These are phyloP conservation scores for Sodiomyces alkalinus DNA, from an alignment of 2,329 filamentous ascomycete genomes.

Conservation along the genomic window DNA sequence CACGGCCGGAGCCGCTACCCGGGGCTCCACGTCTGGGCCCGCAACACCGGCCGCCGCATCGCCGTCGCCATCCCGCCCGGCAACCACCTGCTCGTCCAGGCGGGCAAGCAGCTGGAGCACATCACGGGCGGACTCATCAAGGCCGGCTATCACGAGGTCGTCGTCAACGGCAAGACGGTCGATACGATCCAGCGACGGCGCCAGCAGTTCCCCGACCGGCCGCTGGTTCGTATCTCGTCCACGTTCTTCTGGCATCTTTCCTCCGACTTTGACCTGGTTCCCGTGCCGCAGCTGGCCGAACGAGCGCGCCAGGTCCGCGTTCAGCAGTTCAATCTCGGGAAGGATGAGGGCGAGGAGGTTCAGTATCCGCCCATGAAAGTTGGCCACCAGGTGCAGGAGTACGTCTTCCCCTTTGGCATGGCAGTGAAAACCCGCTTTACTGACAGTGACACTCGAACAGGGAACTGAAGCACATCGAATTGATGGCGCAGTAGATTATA, in stretches of 20 bases:
- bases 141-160: conserved; percentile 47
- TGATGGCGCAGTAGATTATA: conserved; percentile 28
- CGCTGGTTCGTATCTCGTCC: conserved; percentile 40
- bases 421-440: not conserved
- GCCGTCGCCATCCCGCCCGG: conserved; percentile 42
- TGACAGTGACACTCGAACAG: too few species aligned
- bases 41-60: conserved; percentile 44
- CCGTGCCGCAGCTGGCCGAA: conserved; percentile 31
- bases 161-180: conserved; percentile 37
- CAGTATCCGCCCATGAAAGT: conserved; percentile 40
- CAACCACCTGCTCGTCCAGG: conserved; percentile 44
- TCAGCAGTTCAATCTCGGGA: conserved; percentile 30
- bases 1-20: conserved; percentile 48
- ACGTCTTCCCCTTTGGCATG: conserved; percentile 11
- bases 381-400: conserved; percentile 42
- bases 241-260: conserved; percentile 47
- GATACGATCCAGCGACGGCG: conserved; percentile 28
- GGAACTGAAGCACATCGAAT: conserved; percentile 36
- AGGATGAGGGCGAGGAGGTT: conserved; percentile 35
- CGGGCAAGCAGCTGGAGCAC: conserved; percentile 48
- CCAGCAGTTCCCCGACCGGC: conserved; percentile 27
- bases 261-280: conserved; percentile 38
- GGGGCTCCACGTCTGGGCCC: conserved; percentile 46
- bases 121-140: conserved; percentile 45
- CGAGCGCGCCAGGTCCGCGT: conserved; percentile 27